Evolutionary conservation across 768 basidiomycete genomes (phyloP).

Genomic region (Kwoniella mangroviensis): DNA sequence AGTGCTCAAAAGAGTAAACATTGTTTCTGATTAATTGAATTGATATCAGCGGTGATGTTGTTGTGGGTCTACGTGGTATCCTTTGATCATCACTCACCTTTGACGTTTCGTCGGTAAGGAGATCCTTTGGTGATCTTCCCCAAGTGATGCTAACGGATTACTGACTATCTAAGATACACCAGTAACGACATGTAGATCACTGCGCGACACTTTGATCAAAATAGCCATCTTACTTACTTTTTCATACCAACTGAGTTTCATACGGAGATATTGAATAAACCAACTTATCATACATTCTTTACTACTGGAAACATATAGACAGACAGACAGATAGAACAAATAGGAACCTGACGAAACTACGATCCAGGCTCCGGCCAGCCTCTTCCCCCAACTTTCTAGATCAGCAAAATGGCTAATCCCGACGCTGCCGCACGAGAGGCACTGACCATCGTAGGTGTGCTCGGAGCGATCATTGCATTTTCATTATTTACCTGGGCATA

Average conservation of each 20-base stretch:
- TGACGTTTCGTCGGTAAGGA: not conserved
- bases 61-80: not conserved
- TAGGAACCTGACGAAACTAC: not conserved
- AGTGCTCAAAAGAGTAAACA: not conserved
- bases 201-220: too few species aligned
- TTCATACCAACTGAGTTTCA: too few species aligned
- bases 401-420: conserved; percentile 18
- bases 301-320: not conserved
- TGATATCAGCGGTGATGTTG: not conserved
- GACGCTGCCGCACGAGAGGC: conserved; percentile 23
- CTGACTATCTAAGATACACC: not conserved
- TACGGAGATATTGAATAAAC: too few species aligned
- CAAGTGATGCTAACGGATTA: not conserved
- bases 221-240: too few species aligned
- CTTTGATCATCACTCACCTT: not conserved
- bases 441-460: conserved; percentile 67
- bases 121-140: conserved; percentile 1
- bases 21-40: not conserved
- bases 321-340: not conserved
- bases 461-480: conserved; percentile 61
- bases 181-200: too few species aligned
- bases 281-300: not conserved
- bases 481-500: conserved; percentile 59
- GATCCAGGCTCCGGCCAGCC: conserved; percentile 11
- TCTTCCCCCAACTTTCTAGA: not conserved